Conservation (phyloP, 805 yeast genomes). For the Peterozyma xylosa region DNA sequence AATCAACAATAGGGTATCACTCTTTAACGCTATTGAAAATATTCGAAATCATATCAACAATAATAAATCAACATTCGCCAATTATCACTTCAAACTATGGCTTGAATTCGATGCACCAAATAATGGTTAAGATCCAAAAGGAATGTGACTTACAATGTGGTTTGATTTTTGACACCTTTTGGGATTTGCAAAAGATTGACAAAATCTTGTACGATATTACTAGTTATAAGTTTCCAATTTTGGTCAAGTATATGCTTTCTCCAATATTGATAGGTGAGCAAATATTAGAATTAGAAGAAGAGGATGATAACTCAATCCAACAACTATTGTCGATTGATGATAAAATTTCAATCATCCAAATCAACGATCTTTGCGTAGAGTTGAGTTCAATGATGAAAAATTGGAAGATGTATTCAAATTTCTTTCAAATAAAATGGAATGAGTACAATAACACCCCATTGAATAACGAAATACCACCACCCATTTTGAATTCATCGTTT, state of each 20-base stretch:
- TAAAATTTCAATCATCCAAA: slow-evolving; percentile 46
- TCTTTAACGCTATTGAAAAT: slow-evolving; percentile 57
- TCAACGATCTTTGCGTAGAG: slow-evolving; percentile 65
- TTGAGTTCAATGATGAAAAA: slow-evolving; percentile 70
- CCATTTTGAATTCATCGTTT: slow-evolving; percentile 48
- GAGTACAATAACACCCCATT: slow-evolving; percentile 24
- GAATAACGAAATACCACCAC: slow-evolving; percentile 33
- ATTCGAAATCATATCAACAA: slow-evolving; percentile 77
- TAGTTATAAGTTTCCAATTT: slow-evolving; percentile 43
- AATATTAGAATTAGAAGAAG: slow-evolving; percentile 11
- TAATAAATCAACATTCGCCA: slow-evolving; percentile 80
- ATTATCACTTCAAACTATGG: slow-evolving; percentile 75
- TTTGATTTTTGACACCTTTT: slow-evolving; percentile 76
- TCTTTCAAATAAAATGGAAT: slow-evolving; percentile 63
- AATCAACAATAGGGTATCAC: slow-evolving; percentile 40
- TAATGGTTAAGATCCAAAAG: slow-evolving; percentile 66
- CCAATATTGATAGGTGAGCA: neutral
- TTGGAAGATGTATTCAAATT: slow-evolving; percentile 77
- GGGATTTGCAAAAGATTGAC: slow-evolving; percentile 61
- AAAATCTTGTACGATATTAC: slow-evolving; percentile 47
- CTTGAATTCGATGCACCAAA: slow-evolving; percentile 48
- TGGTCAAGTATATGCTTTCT: slow-evolving; percentile 23
- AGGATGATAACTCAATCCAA: slow-evolving; percentile 23
- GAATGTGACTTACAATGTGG: slow-evolving; percentile 95
- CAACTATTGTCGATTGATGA: slow-evolving; percentile 17